Conservation (phyloP, 1,284 basidiomycete genomes). For the Fomitopsis pinicola region DNA sequence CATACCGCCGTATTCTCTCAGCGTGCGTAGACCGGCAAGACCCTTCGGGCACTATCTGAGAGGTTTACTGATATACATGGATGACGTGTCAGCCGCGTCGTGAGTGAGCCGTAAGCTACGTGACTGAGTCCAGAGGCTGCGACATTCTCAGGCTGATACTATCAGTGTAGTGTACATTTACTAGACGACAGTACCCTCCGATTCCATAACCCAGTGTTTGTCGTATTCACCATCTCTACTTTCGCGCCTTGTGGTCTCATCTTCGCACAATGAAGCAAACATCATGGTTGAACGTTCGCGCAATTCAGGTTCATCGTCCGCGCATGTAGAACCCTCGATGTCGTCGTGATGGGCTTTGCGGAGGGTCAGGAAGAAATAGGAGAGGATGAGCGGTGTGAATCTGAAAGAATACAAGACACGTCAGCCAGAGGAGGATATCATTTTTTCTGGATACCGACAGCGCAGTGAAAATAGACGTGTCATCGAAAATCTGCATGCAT, state of each 20-base stretch:
- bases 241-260: too few relatives aligned
- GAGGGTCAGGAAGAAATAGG: neutral
- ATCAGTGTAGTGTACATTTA: too few relatives aligned
- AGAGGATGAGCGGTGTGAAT: neutral
- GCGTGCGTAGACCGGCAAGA: too few relatives aligned
- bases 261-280: neutral
- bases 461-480: neutral
- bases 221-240: too few relatives aligned
- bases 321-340: neutral
- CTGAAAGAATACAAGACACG: neutral
- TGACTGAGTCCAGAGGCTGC: too few relatives aligned
- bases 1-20: too few relatives aligned
- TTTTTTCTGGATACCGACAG: neutral
- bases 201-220: neutral
- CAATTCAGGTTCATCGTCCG: neutral
- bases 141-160: too few relatives aligned
- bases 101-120: too few relatives aligned
- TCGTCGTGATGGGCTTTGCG: neutral
- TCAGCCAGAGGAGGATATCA: neutral
- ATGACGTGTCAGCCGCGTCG: too few relatives aligned
- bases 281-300: neutral
- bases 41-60: too few relatives aligned
- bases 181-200: neutral
- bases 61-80: too few relatives aligned
- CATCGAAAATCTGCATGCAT: neutral